A percentile compares a stretch with the other conserved stretches of the same genome.
phyloP scores from a whole-genome alignment of 495 filamentous ascomycete species.

The Filosporella fistucella region DNA sequence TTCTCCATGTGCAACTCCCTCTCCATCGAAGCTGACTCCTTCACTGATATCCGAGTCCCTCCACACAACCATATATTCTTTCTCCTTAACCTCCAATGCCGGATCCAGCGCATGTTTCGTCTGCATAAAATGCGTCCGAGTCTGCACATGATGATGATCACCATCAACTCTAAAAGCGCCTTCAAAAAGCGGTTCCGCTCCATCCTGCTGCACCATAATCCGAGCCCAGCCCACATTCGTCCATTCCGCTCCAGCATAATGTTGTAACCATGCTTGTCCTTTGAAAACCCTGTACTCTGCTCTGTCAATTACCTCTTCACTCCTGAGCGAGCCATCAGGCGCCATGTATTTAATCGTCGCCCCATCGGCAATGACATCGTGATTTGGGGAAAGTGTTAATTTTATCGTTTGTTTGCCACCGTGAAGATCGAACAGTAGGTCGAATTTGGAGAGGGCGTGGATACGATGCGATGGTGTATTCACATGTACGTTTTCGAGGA shows the following conservation, averaged over 20 bases:
- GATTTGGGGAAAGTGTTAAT: slow-evolving; percentile 82
- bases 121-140: slow-evolving; percentile 65
- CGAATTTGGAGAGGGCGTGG: slow-evolving; percentile 74
- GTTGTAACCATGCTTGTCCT: slow-evolving; percentile 68
- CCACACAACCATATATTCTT: slow-evolving; percentile 87
- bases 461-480: slow-evolving; percentile 75
- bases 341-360: slow-evolving; percentile 69
- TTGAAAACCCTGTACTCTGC: slow-evolving; percentile 77
- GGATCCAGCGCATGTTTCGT: slow-evolving; percentile 75
- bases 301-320: slow-evolving; percentile 61
- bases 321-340: slow-evolving; percentile 58
- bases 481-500: slow-evolving; percentile 70
- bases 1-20: slow-evolving; percentile 19
- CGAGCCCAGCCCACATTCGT: slow-evolving; percentile 81
- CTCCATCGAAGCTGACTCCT: slow-evolving; percentile 16
- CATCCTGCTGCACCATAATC: slow-evolving; percentile 72
- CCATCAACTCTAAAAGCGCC: slow-evolving; percentile 78
- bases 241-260: slow-evolving; percentile 60
- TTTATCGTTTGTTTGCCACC: slow-evolving; percentile 64
- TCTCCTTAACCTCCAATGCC: slow-evolving; percentile 48
- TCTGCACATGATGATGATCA: slow-evolving; percentile 85
- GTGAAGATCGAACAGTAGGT: slow-evolving; percentile 74
- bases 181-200: slow-evolving; percentile 76
- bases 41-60: slow-evolving; percentile 77
- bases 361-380: slow-evolving; percentile 78